Conservation (phyloP, 768 basidiomycete genomes). For the Chiua virens region DNA sequence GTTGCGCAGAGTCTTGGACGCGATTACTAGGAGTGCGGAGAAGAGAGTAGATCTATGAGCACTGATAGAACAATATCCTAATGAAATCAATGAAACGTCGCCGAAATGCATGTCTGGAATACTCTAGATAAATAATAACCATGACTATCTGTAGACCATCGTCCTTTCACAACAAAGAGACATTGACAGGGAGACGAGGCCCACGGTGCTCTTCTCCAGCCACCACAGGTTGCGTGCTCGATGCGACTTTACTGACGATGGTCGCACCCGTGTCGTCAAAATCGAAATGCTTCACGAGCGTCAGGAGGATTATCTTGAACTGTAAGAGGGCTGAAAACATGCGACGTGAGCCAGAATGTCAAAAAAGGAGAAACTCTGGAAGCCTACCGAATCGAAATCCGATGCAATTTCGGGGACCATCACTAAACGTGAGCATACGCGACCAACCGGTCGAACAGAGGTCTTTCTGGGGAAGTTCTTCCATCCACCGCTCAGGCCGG, state of each 20-base stretch:
- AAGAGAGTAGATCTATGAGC: not conserved
- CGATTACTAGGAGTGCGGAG: not conserved
- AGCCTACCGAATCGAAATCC: constrained; percentile 2
- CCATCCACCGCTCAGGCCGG: constrained; percentile 1
- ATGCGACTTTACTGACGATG: not conserved
- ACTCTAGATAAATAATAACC: too few relatives aligned
- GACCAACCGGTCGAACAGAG: constrained; percentile 6
- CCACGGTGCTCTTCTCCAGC: constrained; percentile 3
- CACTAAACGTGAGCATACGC: constrained; percentile 3
- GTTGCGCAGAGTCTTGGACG: constrained; percentile 1
- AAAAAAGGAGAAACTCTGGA: not conserved
- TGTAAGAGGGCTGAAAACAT: not conserved
- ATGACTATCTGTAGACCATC: too few relatives aligned
- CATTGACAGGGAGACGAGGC: constrained; percentile 1
- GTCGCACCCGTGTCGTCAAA: not conserved
- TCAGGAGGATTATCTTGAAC: constrained; percentile 5
- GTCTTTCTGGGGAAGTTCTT: constrained; percentile 1
- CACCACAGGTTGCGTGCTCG: constrained; percentile 10
- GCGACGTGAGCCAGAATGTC: not conserved
- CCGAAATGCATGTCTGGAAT: too few relatives aligned
- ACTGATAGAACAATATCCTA: too few relatives aligned
- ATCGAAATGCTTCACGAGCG: not conserved
- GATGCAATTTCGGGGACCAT: constrained; percentile 7
- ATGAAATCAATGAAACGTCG: too few relatives aligned
- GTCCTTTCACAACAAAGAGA: not conserved